Conservation (phyloP, 441 rosid species). For the Eutrema salsugineum region DNA sequence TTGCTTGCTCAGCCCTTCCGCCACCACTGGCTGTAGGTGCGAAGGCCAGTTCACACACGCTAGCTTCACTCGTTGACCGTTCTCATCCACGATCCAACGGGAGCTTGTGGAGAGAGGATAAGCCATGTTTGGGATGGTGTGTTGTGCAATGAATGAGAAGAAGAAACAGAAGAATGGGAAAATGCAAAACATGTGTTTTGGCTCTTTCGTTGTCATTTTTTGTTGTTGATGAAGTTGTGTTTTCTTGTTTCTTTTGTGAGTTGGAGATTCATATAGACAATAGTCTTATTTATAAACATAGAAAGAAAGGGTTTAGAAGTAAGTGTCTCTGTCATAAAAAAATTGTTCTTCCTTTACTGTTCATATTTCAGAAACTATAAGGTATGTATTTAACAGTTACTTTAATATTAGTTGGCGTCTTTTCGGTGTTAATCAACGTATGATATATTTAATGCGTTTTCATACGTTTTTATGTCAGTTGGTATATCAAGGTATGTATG, state of each 20-base stretch:
- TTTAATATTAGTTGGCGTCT: not conserved
- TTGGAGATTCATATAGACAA: slow-evolving; percentile 9
- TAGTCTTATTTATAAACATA: slow-evolving; percentile 16
- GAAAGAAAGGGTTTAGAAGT: not conserved
- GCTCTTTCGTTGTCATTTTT: slow-evolving; percentile 15
- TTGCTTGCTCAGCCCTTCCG: slow-evolving; percentile 85
- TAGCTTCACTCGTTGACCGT: slow-evolving; percentile 61
- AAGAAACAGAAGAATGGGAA: slow-evolving; percentile 27
- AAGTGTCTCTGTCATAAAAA: slow-evolving; percentile 7
- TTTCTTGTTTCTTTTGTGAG: not conserved
- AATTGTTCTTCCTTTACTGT: slow-evolving; percentile 19
- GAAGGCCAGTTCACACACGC: slow-evolving; percentile 82
- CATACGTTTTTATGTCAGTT: too few relatives aligned
- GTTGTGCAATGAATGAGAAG: slow-evolving; percentile 23
- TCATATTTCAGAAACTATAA: not conserved
- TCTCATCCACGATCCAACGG: slow-evolving; percentile 73
- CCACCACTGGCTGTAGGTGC: slow-evolving; percentile 67
- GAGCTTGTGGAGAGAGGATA: slow-evolving; percentile 66
- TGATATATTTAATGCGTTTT: not conserved
- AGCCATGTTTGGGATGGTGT: slow-evolving; percentile 23
- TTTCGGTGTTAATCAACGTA: slow-evolving; percentile 5
- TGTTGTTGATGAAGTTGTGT: not conserved
- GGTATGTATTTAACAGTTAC: slow-evolving; percentile 6
- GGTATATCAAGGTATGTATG: too few relatives aligned
- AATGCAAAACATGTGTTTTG: slow-evolving; percentile 10